Evolutionary conservation across 352 stramenopile genomes (phyloP), one percentile per base, ranked within the genome.

Genomic region (Phytophthora nicotianae): DNA sequence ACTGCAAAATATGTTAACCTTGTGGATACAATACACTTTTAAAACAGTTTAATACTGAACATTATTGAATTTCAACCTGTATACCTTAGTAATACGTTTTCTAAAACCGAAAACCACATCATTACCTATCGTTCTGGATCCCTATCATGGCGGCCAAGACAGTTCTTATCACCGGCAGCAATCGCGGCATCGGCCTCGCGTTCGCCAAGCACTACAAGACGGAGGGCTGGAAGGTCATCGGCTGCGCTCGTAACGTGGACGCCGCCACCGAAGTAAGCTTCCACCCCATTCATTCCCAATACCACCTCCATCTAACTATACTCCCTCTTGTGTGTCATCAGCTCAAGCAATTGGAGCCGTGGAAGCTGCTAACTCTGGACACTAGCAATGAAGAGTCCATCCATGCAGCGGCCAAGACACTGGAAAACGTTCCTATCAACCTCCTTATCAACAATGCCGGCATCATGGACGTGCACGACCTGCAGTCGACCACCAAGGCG

Each of bases 361-460:
- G 50, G 57, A 77, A 68, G 60, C 50, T 80, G 17, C n/a, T 80
- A 27, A 27, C 50, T 16, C 57, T 80, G 10, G 72, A 77, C 40
- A 73, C 72, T 11, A 68, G 72, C 58, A 62, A 55, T 50, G 64
- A 80, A 41, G 57, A 61, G 5, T 89, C 78, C 21, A 79, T 90
- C 10, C 14, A 50, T 8, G 40, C 57, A 14, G 72, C 69, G 1
- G 75, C 68, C 27, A 66, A 74, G 43, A 33, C 60, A 29, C 64
- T 89, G 7, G 45, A 82, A 17, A 63, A 68, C 38, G 72, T 77
- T 16, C 48, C 70, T 4, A 79, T 92, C 50, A 72, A 90, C 37
- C 42, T 90, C 20, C 63, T 90, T 0, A 69, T 90, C 52, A 89
- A 90, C 66, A 90, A 90, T 54, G 79, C 77, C 8, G 75, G 77